phyloP scores from a whole-genome alignment of 768 basidiomycete species.

The Panaeolus papilionaceus region DNA sequence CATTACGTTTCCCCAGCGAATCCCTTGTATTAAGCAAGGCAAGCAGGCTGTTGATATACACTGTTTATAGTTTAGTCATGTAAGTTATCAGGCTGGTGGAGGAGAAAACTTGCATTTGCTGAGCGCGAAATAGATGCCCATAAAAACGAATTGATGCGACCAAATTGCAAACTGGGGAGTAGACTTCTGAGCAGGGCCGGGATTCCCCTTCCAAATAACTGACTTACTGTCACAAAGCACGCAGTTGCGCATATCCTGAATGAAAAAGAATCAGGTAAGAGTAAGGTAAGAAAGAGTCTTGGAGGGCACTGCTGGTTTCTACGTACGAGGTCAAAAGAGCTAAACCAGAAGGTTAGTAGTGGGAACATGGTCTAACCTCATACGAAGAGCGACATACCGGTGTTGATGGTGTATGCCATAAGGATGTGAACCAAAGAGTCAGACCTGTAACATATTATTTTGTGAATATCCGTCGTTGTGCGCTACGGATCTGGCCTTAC shows the following conservation, averaged over 20 bases:
- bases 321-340: slow-evolving; percentile 33
- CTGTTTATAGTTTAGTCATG: slow-evolving; percentile 21
- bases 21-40: slow-evolving; percentile 39
- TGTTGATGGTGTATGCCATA: slow-evolving; percentile 34
- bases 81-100: neutral
- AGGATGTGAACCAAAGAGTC: slow-evolving; percentile 32
- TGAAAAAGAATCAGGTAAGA: neutral
- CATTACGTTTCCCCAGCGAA: slow-evolving; percentile 29
- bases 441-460: slow-evolving; percentile 20
- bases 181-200: neutral
- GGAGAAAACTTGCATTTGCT: slow-evolving; percentile 29
- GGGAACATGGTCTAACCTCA: neutral
- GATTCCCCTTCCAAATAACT: no score
- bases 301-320: no score
- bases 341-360: neutral
- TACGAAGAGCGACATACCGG: slow-evolving; percentile 22
- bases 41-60: slow-evolving; percentile 41
- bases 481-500: slow-evolving; percentile 19
- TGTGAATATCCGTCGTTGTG: neutral
- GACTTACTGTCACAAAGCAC: slow-evolving; percentile 33
- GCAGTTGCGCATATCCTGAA: slow-evolving; percentile 31
- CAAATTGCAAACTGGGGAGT: slow-evolving; percentile 30
- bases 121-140: slow-evolving; percentile 35
- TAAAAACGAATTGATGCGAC: slow-evolving; percentile 34
- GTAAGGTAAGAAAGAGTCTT: neutral